phyloP scores from a whole-genome alignment of 306 rosid genomes.

The Citrullus amarus region DNA sequence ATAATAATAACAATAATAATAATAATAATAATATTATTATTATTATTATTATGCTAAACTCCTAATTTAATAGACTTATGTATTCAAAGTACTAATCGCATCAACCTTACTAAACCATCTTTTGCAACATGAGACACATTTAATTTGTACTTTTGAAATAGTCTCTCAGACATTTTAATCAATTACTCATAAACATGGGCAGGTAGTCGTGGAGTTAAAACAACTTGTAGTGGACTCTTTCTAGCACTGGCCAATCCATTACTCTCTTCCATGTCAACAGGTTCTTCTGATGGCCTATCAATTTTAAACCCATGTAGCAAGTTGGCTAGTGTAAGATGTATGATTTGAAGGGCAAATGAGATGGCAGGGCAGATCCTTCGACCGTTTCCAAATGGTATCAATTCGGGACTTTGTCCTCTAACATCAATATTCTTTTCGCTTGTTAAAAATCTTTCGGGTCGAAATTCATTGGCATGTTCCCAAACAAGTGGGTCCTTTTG shows the following conservation, averaged over 20 bases:
- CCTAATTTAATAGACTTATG: no score
- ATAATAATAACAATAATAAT: no score
- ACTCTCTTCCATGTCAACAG: conserved; percentile 38
- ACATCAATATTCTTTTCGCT: neutral
- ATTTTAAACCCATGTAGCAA: conserved; percentile 22
- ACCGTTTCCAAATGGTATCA: conserved; percentile 25
- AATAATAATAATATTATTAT: no score
- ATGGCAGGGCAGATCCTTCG: conserved; percentile 32
- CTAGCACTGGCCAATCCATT: conserved; percentile 40
- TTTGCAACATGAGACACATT: no score
- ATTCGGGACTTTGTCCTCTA: conserved; percentile 9
- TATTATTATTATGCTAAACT: no score
- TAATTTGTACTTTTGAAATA: no score
- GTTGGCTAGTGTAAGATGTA: neutral
- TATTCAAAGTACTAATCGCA: no score
- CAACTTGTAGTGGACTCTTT: conserved; percentile 34
- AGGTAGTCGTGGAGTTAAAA: conserved; percentile 36
- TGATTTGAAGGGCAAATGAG: neutral
- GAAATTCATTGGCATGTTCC: conserved; percentile 11
- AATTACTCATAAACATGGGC: neutral
- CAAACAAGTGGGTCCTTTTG: conserved; percentile 20
- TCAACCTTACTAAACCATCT: no score
- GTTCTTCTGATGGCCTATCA: conserved; percentile 15
- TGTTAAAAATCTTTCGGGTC: conserved; percentile 19
- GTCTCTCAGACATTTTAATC: no score